phyloP scores from a whole-genome alignment of 2,329 filamentous ascomycete genomes.

The Beauveria asiatica region DNA sequence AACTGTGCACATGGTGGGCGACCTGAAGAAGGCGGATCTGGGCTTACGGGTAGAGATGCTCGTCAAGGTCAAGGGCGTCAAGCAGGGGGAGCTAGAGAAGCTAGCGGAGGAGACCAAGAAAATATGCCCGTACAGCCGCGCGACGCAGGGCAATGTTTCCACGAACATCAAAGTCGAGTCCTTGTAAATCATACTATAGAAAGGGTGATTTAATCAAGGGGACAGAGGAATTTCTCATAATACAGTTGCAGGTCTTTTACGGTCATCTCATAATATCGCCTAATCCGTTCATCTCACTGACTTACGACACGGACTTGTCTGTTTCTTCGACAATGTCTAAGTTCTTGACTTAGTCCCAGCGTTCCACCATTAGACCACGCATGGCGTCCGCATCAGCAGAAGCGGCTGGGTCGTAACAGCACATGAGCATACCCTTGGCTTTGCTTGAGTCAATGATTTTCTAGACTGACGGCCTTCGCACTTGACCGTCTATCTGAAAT shows the following conservation, averaged over 20 bases:
- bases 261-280: neutral
- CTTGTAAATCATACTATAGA: neutral
- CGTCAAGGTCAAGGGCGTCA: conserved; percentile 25
- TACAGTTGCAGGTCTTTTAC: neutral
- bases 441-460: conserved; percentile 10
- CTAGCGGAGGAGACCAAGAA: conserved; percentile 20
- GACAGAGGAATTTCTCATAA: neutral
- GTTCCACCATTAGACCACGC: neutral
- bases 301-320: neutral
- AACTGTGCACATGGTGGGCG: conserved; percentile 35
- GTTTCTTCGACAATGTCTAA: neutral
- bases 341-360: neutral
- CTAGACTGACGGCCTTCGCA: conserved; percentile 9
- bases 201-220: neutral
- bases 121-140: conserved; percentile 22
- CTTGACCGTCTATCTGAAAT: conserved; percentile 13
- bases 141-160: conserved; percentile 20
- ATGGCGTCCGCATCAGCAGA: neutral
- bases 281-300: neutral
- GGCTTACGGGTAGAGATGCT: conserved; percentile 35
- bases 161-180: conserved; percentile 18
- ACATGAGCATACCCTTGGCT: conserved; percentile 2
- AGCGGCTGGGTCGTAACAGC: neutral
- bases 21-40: conserved; percentile 35
- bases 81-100: conserved; percentile 18